These are phyloP conservation scores for Tritrichomonas foetus DNA, from an alignment of 208 protist genomes.

Conservation along the genomic window DNA sequence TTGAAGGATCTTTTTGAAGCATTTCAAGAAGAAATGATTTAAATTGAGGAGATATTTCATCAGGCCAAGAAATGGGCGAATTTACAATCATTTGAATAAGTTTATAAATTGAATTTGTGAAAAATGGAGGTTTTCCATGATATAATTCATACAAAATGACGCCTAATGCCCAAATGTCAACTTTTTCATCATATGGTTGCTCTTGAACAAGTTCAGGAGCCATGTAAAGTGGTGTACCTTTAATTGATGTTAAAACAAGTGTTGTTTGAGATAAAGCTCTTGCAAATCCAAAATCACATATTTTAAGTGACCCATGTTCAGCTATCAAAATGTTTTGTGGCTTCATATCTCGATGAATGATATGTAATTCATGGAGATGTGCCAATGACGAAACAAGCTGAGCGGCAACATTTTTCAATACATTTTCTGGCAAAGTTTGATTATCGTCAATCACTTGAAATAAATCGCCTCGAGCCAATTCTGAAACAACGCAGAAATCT, in stretches of 20 bases:
- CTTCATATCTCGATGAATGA: slow-evolving; percentile 86
- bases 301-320: slow-evolving; percentile 65
- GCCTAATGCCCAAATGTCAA: slow-evolving; percentile 92
- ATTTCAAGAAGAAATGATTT: background rate
- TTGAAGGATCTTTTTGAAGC: background rate
- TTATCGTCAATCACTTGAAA: slow-evolving; percentile 67
- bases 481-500: slow-evolving; percentile 77
- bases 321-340: slow-evolving; percentile 86
- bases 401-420: slow-evolving; percentile 81
- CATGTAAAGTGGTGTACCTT: slow-evolving; percentile 82
- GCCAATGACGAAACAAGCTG: slow-evolving; percentile 84
- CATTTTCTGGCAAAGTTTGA: slow-evolving; percentile 62
- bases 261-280: slow-evolving; percentile 73
- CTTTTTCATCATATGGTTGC: slow-evolving; percentile 57
- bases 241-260: slow-evolving; percentile 84
- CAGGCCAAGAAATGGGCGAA: background rate
- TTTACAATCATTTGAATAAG: slow-evolving; percentile 83
- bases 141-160: slow-evolving; percentile 93
- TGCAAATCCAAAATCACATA: slow-evolving; percentile 96
- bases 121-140: slow-evolving; percentile 86
- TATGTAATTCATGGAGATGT: slow-evolving; percentile 86
- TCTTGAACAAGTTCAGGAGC: slow-evolving; percentile 76
- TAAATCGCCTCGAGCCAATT: slow-evolving; percentile 62
- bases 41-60: background rate
- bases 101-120: slow-evolving; percentile 84